phyloP scores from a whole-genome alignment of 2,329 filamentous ascomycete species.

The Cercospora janseana region DNA sequence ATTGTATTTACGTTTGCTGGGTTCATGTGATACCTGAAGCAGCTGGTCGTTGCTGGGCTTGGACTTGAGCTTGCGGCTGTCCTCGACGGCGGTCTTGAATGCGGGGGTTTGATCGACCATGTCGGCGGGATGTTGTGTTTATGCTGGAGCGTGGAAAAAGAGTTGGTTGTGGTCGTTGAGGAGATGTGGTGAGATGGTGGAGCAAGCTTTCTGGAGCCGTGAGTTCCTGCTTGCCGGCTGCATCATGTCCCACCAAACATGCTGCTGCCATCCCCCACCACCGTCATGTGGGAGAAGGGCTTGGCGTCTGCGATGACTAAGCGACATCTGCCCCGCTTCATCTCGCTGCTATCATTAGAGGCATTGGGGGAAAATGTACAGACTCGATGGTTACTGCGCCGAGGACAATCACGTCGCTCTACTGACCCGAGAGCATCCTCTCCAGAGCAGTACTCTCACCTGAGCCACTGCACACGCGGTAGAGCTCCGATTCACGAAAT shows the following conservation, averaged over 20 bases:
- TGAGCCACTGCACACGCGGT: too few species aligned
- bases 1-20: not conserved
- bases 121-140: not conserved
- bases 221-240: not conserved
- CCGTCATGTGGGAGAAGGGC: slow-evolving; percentile 4
- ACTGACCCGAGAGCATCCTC: too few species aligned
- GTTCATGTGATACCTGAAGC: slow-evolving; percentile 51
- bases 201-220: slow-evolving; percentile 4
- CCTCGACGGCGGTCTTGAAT: slow-evolving; percentile 73
- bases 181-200: not conserved
- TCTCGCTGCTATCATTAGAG: too few species aligned
- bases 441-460: too few species aligned
- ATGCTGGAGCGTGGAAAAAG: too few species aligned
- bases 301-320: too few species aligned
- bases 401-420: too few species aligned
- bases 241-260: slow-evolving; percentile 5
- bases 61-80: slow-evolving; percentile 65
- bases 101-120: slow-evolving; percentile 52
- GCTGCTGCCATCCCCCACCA: not conserved
- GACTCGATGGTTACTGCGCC: too few species aligned
- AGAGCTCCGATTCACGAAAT: too few species aligned
- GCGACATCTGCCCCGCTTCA: too few species aligned
- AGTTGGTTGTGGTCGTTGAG: not conserved
- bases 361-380: too few species aligned
- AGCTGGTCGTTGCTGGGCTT: slow-evolving; percentile 65